A percentile compares a stretch with the other conserved stretches of the same genome.
These are phyloP conservation scores for Ophiostoma fasciatum DNA, from an alignment of 2,329 filamentous ascomycete species.

Conservation along the genomic window DNA sequence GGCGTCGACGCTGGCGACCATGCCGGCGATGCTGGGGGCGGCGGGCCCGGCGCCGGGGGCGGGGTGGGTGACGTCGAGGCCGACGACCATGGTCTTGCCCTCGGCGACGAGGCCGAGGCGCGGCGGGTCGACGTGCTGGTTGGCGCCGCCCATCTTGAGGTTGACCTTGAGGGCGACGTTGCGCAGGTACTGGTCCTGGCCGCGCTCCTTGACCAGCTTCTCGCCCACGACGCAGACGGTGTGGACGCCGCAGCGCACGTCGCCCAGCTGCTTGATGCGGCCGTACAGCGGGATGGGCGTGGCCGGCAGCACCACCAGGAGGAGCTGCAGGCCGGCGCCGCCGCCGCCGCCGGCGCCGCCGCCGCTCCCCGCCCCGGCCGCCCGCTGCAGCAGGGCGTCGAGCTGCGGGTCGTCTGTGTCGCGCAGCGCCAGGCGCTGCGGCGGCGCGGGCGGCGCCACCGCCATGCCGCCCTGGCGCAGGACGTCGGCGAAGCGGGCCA, in stretches of 20 bases:
- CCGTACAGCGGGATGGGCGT: constrained; percentile 34
- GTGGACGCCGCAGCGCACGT: constrained; percentile 40
- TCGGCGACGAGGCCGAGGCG: constrained; percentile 37
- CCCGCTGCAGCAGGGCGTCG: neutral
- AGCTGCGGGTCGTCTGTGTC: constrained; percentile 3
- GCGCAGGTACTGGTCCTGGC: constrained; percentile 29
- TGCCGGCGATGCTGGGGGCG: constrained; percentile 52
- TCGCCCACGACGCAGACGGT: constrained; percentile 40
- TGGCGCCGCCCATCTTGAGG: constrained; percentile 44
- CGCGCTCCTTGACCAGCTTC: constrained; percentile 27
- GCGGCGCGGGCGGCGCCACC: neutral
- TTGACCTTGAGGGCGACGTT: constrained; percentile 51
- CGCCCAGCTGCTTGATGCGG: constrained; percentile 41
- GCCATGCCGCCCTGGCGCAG: constrained; percentile 9
- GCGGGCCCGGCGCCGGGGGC: constrained; percentile 43
- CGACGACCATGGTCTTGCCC: constrained; percentile 53
- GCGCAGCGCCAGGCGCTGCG: neutral
- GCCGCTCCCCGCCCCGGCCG: no score
- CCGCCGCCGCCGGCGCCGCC: no score
- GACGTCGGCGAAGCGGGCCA: constrained; percentile 1
- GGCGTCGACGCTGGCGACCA: constrained; percentile 51
- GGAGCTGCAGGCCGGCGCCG: constrained; percentile 16
- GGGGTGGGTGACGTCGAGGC: constrained; percentile 60
- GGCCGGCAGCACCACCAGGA: constrained; percentile 33
- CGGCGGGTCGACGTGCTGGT: constrained; percentile 33